Conservation (phyloP, 2,329 filamentous ascomycete genomes). For the Fusarium sp. region DNA sequence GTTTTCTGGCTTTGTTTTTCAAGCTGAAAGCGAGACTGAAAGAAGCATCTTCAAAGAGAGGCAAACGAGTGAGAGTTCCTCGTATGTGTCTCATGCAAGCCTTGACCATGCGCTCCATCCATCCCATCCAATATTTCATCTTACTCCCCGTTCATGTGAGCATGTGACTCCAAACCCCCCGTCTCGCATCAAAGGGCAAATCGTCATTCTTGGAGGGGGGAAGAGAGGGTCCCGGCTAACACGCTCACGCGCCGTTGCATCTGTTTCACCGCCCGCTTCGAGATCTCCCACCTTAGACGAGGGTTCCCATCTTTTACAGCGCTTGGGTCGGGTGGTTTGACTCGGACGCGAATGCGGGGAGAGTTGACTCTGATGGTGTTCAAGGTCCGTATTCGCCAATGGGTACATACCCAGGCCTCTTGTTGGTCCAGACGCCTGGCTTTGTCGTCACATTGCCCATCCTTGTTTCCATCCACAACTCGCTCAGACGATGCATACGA, state of each 20-base stretch:
- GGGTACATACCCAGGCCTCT: neutral
- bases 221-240: neutral
- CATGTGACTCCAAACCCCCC: neutral
- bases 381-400: neutral
- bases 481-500: neutral
- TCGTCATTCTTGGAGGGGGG: neutral
- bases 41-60: neutral
- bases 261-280: constrained; percentile 32
- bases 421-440: neutral
- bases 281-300: neutral
- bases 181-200: neutral
- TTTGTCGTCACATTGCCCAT: constrained; percentile 1
- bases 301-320: neutral
- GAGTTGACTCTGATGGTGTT: neutral
- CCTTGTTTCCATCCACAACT: neutral
- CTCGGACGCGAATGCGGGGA: neutral
- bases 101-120: neutral
- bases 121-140: neutral
- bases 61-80: neutral
- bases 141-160: neutral
- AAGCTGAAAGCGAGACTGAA: neutral
- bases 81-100: neutral
- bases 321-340: constrained; percentile 7
- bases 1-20: neutral
- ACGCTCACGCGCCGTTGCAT: constrained; percentile 28